Base-by-base conservation (phyloP, 768 basidiomycete genomes). In the Leccinum ochraceum region DNA sequence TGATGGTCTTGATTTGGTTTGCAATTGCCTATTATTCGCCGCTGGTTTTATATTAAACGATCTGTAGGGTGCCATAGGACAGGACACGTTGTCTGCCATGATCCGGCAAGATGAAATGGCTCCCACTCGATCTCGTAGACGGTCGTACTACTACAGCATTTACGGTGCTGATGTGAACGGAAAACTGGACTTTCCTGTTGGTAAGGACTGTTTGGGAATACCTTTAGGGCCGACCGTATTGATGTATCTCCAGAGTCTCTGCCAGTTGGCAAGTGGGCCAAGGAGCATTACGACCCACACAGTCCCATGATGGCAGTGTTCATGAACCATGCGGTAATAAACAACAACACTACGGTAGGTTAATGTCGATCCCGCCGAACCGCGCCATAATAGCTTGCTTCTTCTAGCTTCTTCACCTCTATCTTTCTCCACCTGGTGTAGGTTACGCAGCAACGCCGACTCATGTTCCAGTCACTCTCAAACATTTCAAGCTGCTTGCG, bases 401-500 rank as follows among this genome's bases (percentile, higher is more conserved):
- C 61, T 44, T 53, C 62, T 39, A 85, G 85, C 76, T 85, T 63
- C 71, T 86, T 37, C 77, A 83, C 61, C 66, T 77, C 34, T 83
- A 82, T 66, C 67, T 83, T 71, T 59, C 67, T 46, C 61, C 69
- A 6, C 63, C 71, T n/a, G 67, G 61, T 36, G 34, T 36, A 32
- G 65, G 62, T 53, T 66, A 68, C 42, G 46, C 63, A 24, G 57
- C 68, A 28, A 62, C 66, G 14, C 60, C 64, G 28, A 60, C 63
- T 7, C 83, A 78, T 49, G 87, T 91, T 28, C 90, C 90, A 22
- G 69, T 91, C 34, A 92, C 90, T 6, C 75, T 92, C 54, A 86
- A 89, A 67, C 89, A 90, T 67, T 92, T 92, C 75, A 82, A 85
- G 69, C 68, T 88, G n/a, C 79, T 92, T 52, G 89, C 89, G 4